phyloP scores from a whole-genome alignment of 2,329 filamentous ascomycete genomes.

The Mycosphaerella sp. region DNA sequence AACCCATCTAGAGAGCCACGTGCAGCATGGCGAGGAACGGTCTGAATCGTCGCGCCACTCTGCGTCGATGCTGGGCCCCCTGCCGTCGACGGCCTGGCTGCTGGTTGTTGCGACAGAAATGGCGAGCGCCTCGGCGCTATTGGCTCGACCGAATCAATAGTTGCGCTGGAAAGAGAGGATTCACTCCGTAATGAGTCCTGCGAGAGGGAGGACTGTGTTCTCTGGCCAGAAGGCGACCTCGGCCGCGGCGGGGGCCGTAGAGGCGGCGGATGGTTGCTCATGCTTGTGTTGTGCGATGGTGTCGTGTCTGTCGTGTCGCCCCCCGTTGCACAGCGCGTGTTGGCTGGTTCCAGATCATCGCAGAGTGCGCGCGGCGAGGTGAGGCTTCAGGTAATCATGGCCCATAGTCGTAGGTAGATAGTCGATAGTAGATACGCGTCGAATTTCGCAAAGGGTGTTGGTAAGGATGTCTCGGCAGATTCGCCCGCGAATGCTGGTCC shows the following conservation, averaged over 20 bases:
- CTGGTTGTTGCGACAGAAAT: conserved; percentile 29
- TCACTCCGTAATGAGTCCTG: conserved; percentile 31
- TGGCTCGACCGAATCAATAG: conserved; percentile 37
- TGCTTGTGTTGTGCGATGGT: conserved; percentile 13
- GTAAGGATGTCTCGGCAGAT: background rate
- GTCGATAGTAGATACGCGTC: no score
- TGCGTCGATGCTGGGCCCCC: conserved; percentile 30
- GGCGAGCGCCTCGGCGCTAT: conserved; percentile 35
- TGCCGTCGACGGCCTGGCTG: conserved; percentile 31
- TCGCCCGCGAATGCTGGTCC: no score
- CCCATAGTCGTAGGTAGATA: no score
- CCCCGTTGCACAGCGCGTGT: background rate
- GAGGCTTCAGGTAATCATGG: background rate
- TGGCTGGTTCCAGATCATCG: background rate
- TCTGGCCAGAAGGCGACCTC: conserved; percentile 29
- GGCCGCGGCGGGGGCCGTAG: conserved; percentile 30
- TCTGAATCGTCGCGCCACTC: conserved; percentile 32
- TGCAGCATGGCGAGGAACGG: conserved; percentile 30
- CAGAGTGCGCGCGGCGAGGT: background rate
- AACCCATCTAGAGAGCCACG: conserved; percentile 33
- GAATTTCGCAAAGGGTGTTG: background rate
- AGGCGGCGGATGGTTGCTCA: conserved; percentile 28
- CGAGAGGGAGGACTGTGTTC: conserved; percentile 33
- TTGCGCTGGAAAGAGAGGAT: conserved; percentile 32
- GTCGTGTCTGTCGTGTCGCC: background rate